Conservation (phyloP, 2,329 filamentous ascomycete species). For the Nemania serpens region DNA sequence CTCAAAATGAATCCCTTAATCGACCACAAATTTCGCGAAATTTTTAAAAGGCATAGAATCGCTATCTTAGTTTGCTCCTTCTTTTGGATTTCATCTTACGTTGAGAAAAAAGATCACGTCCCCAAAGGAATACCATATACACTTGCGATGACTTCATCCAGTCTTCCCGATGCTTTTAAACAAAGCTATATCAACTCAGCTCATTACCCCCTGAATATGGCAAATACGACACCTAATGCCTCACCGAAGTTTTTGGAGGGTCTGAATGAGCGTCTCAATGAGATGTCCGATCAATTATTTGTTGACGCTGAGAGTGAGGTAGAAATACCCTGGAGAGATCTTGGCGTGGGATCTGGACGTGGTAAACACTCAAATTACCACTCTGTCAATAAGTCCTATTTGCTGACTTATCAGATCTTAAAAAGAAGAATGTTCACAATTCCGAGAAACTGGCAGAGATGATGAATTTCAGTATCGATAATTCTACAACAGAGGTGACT, state of each 20-base stretch:
- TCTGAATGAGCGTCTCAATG: background rate
- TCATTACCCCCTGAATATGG: background rate
- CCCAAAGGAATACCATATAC: background rate
- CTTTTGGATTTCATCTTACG: background rate
- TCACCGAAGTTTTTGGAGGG: background rate
- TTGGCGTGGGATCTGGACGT: background rate
- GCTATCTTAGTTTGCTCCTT: background rate
- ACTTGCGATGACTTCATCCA: background rate
- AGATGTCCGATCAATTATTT: background rate
- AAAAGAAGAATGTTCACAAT: background rate
- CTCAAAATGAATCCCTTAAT: too few species aligned
- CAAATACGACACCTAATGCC: slow-evolving; percentile 2
- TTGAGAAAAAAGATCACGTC: background rate
- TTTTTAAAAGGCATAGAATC: too few species aligned
- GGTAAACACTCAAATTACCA: background rate
- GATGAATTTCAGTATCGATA: background rate
- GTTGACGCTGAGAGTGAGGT: background rate
- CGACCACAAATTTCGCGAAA: too few species aligned
- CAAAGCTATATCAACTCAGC: background rate
- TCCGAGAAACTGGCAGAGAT: background rate
- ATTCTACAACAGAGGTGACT: background rate
- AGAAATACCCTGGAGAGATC: slow-evolving; percentile 6
- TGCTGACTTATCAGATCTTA: background rate
- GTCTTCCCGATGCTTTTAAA: background rate
- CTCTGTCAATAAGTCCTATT: background rate